These are phyloP conservation scores for Ceratocystiopsis brevicomis DNA, from an alignment of 2,329 filamentous ascomycete genomes.

Conservation along the genomic window DNA sequence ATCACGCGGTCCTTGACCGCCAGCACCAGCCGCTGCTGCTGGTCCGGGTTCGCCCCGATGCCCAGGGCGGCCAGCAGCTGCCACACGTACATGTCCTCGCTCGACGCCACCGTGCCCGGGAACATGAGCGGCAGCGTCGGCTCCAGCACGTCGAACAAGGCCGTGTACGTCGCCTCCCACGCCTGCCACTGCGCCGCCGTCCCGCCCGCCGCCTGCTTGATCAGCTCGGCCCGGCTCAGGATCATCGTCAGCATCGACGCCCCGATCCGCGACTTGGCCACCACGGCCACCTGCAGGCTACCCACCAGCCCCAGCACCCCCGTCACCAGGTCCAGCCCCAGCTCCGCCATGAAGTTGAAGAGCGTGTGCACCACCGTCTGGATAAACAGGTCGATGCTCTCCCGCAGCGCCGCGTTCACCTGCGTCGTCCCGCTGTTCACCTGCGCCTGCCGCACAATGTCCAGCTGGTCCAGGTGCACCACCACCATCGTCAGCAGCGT, in stretches of 20 bases:
- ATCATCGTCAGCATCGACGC: conserved; percentile 85
- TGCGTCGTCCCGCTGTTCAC: conserved; percentile 55
- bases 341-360: conserved; percentile 79
- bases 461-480: conserved; percentile 77
- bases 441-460: conserved; percentile 70
- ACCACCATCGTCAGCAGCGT: conserved; percentile 93
- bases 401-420: conserved; percentile 59
- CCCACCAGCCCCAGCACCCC: conserved; percentile 75
- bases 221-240: conserved; percentile 77
- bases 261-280: conserved; percentile 74
- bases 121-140: conserved; percentile 71
- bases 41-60: conserved; percentile 79
- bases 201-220: conserved; percentile 61
- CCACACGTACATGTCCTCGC: conserved; percentile 94
- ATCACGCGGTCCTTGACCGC: conserved; percentile 96
- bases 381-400: conserved; percentile 84
- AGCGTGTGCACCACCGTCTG: conserved; percentile 76
- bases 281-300: conserved; percentile 64
- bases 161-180: conserved; percentile 69
- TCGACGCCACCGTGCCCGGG: conserved; percentile 73
- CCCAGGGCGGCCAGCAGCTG: conserved; percentile 92
- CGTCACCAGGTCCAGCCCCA: conserved; percentile 75
- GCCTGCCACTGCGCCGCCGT: conserved; percentile 59
- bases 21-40: conserved; percentile 85
- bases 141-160: conserved; percentile 74